phyloP scores from a whole-genome alignment of 78 protist genomes.

The Planoprotostelium fungivorum region DNA sequence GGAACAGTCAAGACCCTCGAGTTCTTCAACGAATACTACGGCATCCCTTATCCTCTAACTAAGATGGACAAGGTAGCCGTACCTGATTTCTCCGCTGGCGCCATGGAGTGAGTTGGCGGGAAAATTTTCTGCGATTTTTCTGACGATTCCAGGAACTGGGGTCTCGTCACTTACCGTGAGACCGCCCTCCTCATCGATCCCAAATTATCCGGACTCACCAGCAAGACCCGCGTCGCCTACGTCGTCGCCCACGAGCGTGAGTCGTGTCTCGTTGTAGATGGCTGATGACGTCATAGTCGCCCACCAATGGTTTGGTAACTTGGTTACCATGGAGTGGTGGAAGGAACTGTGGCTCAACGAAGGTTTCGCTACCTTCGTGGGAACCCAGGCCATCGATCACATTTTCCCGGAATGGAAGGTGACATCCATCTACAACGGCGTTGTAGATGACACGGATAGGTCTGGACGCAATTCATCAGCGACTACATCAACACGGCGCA shows the following conservation, averaged over 20 bases:
- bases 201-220: conserved; percentile 12
- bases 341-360: conserved; percentile 89
- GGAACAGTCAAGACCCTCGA: conserved; percentile 10
- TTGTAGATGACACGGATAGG: background rate
- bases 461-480: conserved; percentile 46
- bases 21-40: conserved; percentile 65
- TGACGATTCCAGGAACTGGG: conserved; percentile 72
- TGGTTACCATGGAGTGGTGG: conserved; percentile 98
- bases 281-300: conserved; percentile 36
- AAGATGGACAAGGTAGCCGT: conserved; percentile 85
- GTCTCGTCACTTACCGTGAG: conserved; percentile 80
- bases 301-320: conserved; percentile 93
- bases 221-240: conserved; percentile 51
- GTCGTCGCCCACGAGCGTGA: conserved; percentile 76
- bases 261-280: background rate
- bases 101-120: conserved; percentile 65
- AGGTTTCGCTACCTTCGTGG: conserved; percentile 85
- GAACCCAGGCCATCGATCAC: conserved; percentile 37
- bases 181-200: conserved; percentile 53
- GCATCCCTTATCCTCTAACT: conserved; percentile 72
- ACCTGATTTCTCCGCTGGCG: conserved; percentile 82
- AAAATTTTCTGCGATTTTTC: background rate
- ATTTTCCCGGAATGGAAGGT: conserved; percentile 85
- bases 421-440: background rate
- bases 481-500: conserved; percentile 50